Percentiles rank a stretch among this genome's conserved stretches.
Evolutionary conservation across 345 rosid species (phyloP).

Genomic region (Kandelia obovata): DNA sequence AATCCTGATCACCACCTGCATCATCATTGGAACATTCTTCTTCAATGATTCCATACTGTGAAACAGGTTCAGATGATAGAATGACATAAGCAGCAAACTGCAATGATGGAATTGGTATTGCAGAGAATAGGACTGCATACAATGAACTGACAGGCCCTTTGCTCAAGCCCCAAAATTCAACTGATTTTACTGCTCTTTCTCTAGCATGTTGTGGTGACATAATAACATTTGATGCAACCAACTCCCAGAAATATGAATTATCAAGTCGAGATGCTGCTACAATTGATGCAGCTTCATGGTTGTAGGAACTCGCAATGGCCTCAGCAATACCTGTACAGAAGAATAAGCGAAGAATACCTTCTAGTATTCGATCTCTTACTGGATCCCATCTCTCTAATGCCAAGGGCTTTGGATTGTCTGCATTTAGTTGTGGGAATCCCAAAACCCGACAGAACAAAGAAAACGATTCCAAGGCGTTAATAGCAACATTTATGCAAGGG

Average conservation of each 20-base stretch:
- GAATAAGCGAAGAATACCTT: conserved; percentile 80
- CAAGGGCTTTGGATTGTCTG: conserved; percentile 27
- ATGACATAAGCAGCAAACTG: conserved; percentile 81
- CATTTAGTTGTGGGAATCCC: conserved; percentile 32
- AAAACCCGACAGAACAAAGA: conserved; percentile 43
- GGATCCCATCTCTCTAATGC: conserved; percentile 52
- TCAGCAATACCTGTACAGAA: conserved; percentile 87
- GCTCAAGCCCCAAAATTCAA: conserved; percentile 87
- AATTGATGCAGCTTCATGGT: conserved; percentile 60
- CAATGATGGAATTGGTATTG: conserved; percentile 56
- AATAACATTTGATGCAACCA: conserved; percentile 61
- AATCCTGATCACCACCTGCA: conserved; percentile 39
- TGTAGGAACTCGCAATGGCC: conserved; percentile 63
- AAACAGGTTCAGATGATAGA: conserved; percentile 78
- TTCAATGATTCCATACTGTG: conserved; percentile 51
- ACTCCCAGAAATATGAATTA: conserved; percentile 67
- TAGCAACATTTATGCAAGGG: conserved; percentile 44
- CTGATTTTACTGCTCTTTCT: conserved; percentile 80
- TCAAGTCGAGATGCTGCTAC: conserved; percentile 57
- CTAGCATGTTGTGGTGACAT: conserved; percentile 57
- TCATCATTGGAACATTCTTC: conserved; percentile 46
- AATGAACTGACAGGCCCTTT: conserved; percentile 75
- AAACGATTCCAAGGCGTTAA: conserved; percentile 67
- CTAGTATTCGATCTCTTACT: conserved; percentile 58
- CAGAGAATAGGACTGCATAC: conserved; percentile 74